These are phyloP conservation scores for Lentinula edodes DNA, from an alignment of 768 basidiomycete species.

Conservation along the genomic window DNA sequence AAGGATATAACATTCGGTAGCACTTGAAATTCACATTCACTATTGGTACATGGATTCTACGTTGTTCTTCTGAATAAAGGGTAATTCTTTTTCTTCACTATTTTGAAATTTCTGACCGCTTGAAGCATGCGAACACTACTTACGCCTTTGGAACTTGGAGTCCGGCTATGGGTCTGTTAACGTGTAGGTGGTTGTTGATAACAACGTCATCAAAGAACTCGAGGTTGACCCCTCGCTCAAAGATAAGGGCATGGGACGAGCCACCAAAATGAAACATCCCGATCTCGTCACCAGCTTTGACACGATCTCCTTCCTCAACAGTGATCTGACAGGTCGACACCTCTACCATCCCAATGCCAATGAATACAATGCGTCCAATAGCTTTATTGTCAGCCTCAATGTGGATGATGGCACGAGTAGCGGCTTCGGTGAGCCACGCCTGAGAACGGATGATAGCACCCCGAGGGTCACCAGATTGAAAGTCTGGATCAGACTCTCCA, in stretches of 20 bases:
- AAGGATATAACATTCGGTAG: too few relatives aligned
- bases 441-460: conserved; percentile 11
- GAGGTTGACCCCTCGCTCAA: not conserved
- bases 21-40: too few relatives aligned
- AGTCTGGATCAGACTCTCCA: not conserved
- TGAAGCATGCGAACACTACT: too few relatives aligned
- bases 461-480: not conserved
- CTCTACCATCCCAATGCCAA: conserved; percentile 45
- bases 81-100: too few relatives aligned
- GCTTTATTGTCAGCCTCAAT: conserved; percentile 18
- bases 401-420: conserved; percentile 38
- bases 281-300: conserved; percentile 41
- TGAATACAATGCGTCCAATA: conserved; percentile 34
- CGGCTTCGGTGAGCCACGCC: conserved; percentile 23
- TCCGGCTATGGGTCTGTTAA: not conserved
- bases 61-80: too few relatives aligned
- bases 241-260: conserved; percentile 17
- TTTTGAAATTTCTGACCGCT: too few relatives aligned
- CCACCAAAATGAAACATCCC: conserved; percentile 56
- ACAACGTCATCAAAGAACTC: not conserved
- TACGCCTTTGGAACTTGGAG: not conserved
- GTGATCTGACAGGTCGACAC: conserved; percentile 42
- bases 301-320: conserved; percentile 32
- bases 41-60: too few relatives aligned
- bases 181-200: not conserved